Conservation (phyloP, 495 filamentous ascomycete genomes). For the Aspergillus taichungensis region DNA sequence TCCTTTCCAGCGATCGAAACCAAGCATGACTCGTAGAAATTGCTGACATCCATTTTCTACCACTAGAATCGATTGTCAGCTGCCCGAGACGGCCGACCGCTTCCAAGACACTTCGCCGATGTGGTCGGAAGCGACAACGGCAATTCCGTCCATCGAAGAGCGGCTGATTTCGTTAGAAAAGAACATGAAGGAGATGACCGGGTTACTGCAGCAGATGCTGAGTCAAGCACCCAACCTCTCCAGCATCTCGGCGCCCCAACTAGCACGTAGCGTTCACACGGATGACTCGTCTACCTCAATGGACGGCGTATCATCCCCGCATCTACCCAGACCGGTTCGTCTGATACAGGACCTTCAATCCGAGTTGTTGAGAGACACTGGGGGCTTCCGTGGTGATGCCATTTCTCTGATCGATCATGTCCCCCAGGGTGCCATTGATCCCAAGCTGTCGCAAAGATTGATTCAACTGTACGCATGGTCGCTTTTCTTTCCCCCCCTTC, state of each 20-base stretch:
- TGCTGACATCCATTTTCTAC: constrained; percentile 8
- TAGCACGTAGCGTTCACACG: constrained; percentile 13
- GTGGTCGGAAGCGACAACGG: constrained; percentile 26
- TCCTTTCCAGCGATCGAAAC: neutral
- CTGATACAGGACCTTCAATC: constrained; percentile 29
- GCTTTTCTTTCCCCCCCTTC: neutral
- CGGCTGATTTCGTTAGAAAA: constrained; percentile 28
- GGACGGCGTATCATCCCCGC: constrained; percentile 10
- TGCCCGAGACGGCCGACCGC: constrained; percentile 29
- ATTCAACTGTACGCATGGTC: constrained; percentile 23
- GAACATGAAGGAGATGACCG: constrained; percentile 33
- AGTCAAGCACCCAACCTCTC: constrained; percentile 16
- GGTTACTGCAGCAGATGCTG: constrained; percentile 30
- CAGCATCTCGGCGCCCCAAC: constrained; percentile 10
- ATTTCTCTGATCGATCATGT: constrained; percentile 22
- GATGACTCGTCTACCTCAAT: constrained; percentile 19
- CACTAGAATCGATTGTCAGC: constrained; percentile 34
- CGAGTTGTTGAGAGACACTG: constrained; percentile 27
- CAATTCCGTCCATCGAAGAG: constrained; percentile 33
- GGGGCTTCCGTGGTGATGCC: constrained; percentile 13
- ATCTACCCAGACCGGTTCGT: constrained; percentile 26
- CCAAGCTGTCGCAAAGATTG: constrained; percentile 28
- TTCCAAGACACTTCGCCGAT: constrained; percentile 26
- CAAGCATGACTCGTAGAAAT: constrained; percentile 1
- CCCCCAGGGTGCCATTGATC: constrained; percentile 26